phyloP scores from a whole-genome alignment of 495 filamentous ascomycete genomes.

The Hyaloscypha bicolor region DNA sequence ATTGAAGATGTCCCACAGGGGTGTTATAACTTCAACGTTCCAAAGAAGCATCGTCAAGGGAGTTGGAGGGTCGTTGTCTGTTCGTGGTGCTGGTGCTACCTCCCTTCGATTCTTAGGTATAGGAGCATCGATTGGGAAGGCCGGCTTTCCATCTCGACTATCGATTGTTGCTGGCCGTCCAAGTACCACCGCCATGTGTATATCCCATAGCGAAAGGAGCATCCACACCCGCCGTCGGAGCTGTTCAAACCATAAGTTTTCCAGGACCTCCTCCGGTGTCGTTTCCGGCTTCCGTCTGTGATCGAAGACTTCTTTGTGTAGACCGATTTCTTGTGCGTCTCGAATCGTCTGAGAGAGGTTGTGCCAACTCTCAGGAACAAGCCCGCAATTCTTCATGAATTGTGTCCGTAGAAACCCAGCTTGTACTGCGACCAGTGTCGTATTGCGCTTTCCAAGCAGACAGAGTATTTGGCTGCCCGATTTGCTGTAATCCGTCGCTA shows the following conservation, averaged over 20 bases:
- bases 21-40: slow-evolving; percentile 25
- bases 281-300: slow-evolving; percentile 39
- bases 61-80: slow-evolving; percentile 39
- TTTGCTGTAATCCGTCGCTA: slow-evolving; percentile 61
- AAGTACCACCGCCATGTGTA: slow-evolving; percentile 60
- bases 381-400: slow-evolving; percentile 51
- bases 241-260: slow-evolving; percentile 56
- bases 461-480: slow-evolving; percentile 52
- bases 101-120: slow-evolving; percentile 38
- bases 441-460: slow-evolving; percentile 56
- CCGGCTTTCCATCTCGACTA: slow-evolving; percentile 41
- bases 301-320: slow-evolving; percentile 53
- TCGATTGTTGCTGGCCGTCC: slow-evolving; percentile 60
- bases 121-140: slow-evolving; percentile 40
- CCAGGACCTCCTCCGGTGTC: slow-evolving; percentile 43
- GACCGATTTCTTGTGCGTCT: slow-evolving; percentile 64
- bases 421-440: slow-evolving; percentile 56
- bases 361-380: slow-evolving; percentile 62
- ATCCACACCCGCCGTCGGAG: slow-evolving; percentile 57
- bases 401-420: slow-evolving; percentile 54
- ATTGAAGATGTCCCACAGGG: slow-evolving; percentile 34
- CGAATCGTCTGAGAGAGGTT: slow-evolving; percentile 57
- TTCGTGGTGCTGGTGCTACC: slow-evolving; percentile 35
- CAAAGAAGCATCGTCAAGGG: slow-evolving; percentile 37
- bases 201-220: slow-evolving; percentile 59